A percentile compares a stretch with the other conserved stretches of the same genome.
phyloP scores from a whole-genome alignment of 1,284 basidiomycete genomes.

The Lignosus rhinocerotis region DNA sequence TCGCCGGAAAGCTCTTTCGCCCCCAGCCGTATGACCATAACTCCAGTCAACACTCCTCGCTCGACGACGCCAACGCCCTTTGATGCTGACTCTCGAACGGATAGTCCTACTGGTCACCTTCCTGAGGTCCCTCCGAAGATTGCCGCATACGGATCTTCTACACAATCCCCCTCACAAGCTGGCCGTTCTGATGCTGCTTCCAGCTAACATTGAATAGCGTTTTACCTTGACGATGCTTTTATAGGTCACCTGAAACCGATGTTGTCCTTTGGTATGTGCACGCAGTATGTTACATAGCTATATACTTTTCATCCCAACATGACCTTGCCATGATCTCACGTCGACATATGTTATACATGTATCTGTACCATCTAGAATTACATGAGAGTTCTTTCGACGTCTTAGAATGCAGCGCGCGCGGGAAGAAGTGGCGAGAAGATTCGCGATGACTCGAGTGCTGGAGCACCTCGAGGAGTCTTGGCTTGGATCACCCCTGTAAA shows the following conservation, averaged over 20 bases:
- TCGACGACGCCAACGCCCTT: conserved; percentile 25
- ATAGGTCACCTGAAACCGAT: neutral
- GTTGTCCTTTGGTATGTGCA: conserved; percentile 8
- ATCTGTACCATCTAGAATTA: conserved; percentile 2
- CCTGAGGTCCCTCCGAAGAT: neutral
- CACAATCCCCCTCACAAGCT: neutral
- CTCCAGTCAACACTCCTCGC: conserved; percentile 26
- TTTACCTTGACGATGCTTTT: neutral
- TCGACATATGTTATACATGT: neutral
- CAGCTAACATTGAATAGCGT: neutral
- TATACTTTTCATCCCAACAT: neutral
- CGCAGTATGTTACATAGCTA: conserved; percentile 1
- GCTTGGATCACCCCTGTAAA: neutral
- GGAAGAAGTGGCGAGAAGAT: conserved; percentile 6
- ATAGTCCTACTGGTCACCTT: conserved; percentile 16
- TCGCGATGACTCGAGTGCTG: conserved; percentile 8
- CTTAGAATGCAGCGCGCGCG: neutral
- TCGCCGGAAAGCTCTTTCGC: conserved; percentile 12
- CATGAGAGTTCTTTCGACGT: neutral
- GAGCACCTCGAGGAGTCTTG: neutral
- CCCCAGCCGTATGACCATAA: conserved; percentile 26
- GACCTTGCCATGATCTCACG: neutral
- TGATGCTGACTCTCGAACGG: conserved; percentile 20
- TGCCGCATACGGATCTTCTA: neutral
- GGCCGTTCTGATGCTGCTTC: neutral